These are phyloP conservation scores for Filobasidium uniguttulatum DNA, from an alignment of 1,284 basidiomycete species.

Conservation along the genomic window DNA sequence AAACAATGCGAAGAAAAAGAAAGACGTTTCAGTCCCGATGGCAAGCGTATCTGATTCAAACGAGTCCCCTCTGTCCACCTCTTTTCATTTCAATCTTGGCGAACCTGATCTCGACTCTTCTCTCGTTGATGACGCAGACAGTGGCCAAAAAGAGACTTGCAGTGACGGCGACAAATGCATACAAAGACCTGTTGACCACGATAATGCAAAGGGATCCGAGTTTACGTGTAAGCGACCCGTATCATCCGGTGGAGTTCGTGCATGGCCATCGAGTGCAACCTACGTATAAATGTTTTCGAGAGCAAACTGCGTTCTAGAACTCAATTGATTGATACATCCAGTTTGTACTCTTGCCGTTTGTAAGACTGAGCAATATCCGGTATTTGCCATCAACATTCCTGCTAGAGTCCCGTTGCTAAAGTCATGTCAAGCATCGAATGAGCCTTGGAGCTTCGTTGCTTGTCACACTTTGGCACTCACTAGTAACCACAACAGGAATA, in stretches of 20 bases:
- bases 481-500: conserved; percentile 66
- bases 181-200: conserved; percentile 43
- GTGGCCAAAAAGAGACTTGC: conserved; percentile 58
- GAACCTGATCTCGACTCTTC: conserved; percentile 64
- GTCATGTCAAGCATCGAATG: neutral
- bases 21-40: too few species aligned
- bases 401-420: conserved; percentile 24
- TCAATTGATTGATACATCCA: conserved; percentile 55
- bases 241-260: too few species aligned
- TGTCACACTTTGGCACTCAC: too few species aligned
- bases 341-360: conserved; percentile 41
- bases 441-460: too few species aligned
- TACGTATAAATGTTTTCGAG: conserved; percentile 70
- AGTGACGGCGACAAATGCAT: conserved; percentile 70
- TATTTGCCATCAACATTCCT: conserved; percentile 39
- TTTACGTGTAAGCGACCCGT: too few species aligned
- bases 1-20: too few species aligned
- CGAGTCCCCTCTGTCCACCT: conserved; percentile 65
- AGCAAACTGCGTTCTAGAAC: conserved; percentile 50
- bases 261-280: too few species aligned
- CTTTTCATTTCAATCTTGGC: conserved; percentile 72
- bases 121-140: conserved; percentile 69
- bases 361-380: conserved; percentile 47
- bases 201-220: too few species aligned
- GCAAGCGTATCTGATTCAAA: too few species aligned